Evolutionary conservation across 768 basidiomycete species (phyloP), one percentile per base, ranked within the genome.

Genomic region (Boletus subcaerulescens): DNA sequence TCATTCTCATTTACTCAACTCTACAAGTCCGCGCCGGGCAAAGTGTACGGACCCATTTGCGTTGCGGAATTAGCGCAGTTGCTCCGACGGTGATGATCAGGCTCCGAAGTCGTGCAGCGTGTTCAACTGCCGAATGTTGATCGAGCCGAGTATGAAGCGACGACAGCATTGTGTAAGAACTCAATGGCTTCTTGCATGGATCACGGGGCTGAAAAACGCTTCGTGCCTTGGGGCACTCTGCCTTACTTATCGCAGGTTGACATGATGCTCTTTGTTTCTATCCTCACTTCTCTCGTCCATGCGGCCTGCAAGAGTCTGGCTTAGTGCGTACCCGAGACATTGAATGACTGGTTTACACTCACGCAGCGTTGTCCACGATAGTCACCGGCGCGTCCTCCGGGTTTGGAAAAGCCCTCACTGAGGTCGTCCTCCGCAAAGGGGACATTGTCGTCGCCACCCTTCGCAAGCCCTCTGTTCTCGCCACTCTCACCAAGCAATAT

Each of bases 371-470:
- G 12, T 22, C 10, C 13, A 17, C 24, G 15, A 14, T 48, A 57
- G 55, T 52, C 43, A 50, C 73, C 15, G 74, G 75, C 22, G 61
- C 72, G 3, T 72, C 71, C 6, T 64, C 72, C 7, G 74, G 75
- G 11, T 69, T 78, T 46, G 76, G 76, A 6, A 69, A 60, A 15
- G 35, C 57, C 22, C 60, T 71, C 53, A 63, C 64, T 14, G 66
- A 74, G 48, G 45, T 49, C n/a, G 67, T 64, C 36, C 70, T 78
- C 18, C 45, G 40, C 3, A 60, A 65, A 10, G 76, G 75, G 8
- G 74, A 75, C 53, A 69, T 59, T 9, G 76, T 67, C 42, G 68
- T 75, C 45, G 76, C 79, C 5, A 76, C 77, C 12, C 64, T 75
- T 14, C 75, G 78, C 42, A 72, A 60, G 26, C 76, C 76, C 2